Base-by-base conservation (phyloP, 192 early-diverging fungal species). In the Backusella australiensis region DNA sequence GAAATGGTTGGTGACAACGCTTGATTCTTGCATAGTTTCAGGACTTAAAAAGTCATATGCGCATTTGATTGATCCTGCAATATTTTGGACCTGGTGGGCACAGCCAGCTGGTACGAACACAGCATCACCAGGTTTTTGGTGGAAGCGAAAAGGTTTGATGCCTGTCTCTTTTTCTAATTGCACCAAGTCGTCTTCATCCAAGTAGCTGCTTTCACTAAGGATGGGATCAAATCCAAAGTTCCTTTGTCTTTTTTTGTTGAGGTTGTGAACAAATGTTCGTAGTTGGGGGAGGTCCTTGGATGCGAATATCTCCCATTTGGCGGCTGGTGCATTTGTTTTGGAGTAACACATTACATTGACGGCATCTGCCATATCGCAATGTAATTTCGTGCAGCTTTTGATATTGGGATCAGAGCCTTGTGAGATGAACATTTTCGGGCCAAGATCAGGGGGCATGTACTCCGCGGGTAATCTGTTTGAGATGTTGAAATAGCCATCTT, bases 91-190 rank as follows among this genome's bases (percentile, higher is more conserved):
- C 79, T 94, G 93, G 41, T 93, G 91, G 0, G 91, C 90, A 35
- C 86, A 91, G 14, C 94, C 94, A 15, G 92, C 94, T 0, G 94
- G 93, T 0, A 95, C 84, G 85, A 91, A 94, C 1, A 95, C 88
- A 0, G 90, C 89, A 78, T 95, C 94, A 12, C 93, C 91, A 0
- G 88, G 85, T 42, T 87, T 86, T 80, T 95, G 93, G 68, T 85
- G 86, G 0, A 95, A 65, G n/a, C 90, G 83, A 80, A 86, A 92
- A 38, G 83, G 78, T 6, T 71, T 66, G 17, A 89, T 82, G 8
- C 83, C 85, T 14, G 85, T 74, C n/a, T 71, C 44, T n/a, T 72
- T 19, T 34, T 67, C 77, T 19, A 95, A 77, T 23, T 73, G 26
- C 6, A 74, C 36, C 15, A 85, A 85, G 17, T 88, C 74, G 0